These are phyloP conservation scores for Leucocoprinus sp. DNA, from an alignment of 768 basidiomycete genomes.

Conservation along the genomic window DNA sequence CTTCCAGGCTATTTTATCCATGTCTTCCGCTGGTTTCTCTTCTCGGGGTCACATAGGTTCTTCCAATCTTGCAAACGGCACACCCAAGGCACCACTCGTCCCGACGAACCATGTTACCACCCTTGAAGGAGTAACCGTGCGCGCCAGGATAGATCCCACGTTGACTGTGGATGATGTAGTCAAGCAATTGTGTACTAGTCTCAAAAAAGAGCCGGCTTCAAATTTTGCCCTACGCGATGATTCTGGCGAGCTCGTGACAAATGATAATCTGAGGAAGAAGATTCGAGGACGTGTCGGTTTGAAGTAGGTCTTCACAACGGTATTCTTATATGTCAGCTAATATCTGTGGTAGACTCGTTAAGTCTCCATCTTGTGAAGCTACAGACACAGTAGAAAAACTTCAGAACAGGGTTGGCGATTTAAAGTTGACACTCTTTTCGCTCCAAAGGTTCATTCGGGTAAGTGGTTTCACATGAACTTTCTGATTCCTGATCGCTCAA, in stretches of 20 bases:
- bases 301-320: conserved; percentile 42
- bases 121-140: conserved; percentile 63
- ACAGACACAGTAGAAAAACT: conserved; percentile 70
- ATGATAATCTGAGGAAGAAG: conserved; percentile 78
- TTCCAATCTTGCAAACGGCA: conserved; percentile 30
- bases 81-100: conserved; percentile 42
- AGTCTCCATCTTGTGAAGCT: conserved; percentile 73
- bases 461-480: background rate
- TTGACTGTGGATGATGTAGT: conserved; percentile 81
- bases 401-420: conserved; percentile 43
- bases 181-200: conserved; percentile 71
- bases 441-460: conserved; percentile 77
- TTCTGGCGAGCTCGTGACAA: conserved; percentile 75
- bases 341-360: conserved; percentile 51
- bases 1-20: conserved; percentile 13
- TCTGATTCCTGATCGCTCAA: background rate
- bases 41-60: conserved; percentile 23
- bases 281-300: conserved; percentile 72
- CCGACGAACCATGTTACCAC: conserved; percentile 84
- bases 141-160: conserved; percentile 79
- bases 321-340: conserved; percentile 2
- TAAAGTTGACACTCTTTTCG: conserved; percentile 66
- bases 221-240: conserved; percentile 79
- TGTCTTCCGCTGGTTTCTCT: conserved; percentile 23
- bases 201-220: conserved; percentile 65